Conservation (phyloP, 2,329 filamentous ascomycete genomes). For the Dothideomycetes sp. region DNA sequence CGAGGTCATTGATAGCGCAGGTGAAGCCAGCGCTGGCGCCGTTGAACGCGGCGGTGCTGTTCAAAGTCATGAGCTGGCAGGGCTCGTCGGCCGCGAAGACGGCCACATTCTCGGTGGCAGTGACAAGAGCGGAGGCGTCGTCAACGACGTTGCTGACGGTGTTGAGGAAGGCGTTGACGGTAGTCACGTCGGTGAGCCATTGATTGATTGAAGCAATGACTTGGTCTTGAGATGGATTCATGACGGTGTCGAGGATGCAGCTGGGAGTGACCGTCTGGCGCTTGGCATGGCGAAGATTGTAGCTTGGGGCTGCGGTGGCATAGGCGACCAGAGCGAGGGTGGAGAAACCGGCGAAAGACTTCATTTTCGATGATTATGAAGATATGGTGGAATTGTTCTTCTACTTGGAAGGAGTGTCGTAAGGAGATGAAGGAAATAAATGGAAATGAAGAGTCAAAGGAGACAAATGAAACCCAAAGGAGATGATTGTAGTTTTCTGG, state of each 20-base stretch:
- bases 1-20: slow-evolving; percentile 5
- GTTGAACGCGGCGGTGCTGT: slow-evolving; percentile 9
- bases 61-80: slow-evolving; percentile 10
- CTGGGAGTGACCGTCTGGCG: slow-evolving; percentile 6
- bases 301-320: not conserved
- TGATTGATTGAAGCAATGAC: slow-evolving; percentile 10
- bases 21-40: slow-evolving; percentile 8
- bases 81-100: slow-evolving; percentile 13
- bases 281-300: not conserved
- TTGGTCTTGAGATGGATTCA: slow-evolving; percentile 6
- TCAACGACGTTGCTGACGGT: slow-evolving; percentile 41
- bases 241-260: slow-evolving; percentile 11
- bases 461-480: not conserved
- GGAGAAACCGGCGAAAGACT: not conserved
- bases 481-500: not conserved
- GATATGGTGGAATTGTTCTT: no score
- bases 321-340: slow-evolving; percentile 6
- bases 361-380: slow-evolving; percentile 3
- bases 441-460: not conserved
- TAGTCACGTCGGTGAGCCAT: slow-evolving; percentile 35
- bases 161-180: slow-evolving; percentile 43
- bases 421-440: not conserved
- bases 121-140: slow-evolving; percentile 19
- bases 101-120: slow-evolving; percentile 12
- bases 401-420: not conserved